Conservation (phyloP, 805 yeast genomes). For the Lipomyces chichibuensis region DNA sequence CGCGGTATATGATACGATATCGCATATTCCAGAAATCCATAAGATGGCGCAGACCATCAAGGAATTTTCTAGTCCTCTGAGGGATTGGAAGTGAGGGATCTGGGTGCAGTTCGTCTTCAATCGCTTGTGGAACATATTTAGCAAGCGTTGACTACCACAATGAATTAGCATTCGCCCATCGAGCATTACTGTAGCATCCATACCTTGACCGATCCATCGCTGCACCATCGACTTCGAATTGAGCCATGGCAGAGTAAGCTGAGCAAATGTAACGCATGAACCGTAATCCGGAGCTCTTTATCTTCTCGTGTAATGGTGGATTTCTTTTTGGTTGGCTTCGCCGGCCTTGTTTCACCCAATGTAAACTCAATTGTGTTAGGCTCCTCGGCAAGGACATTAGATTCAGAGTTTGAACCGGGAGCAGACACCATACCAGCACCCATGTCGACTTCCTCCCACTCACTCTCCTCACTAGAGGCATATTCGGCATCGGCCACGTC, state of each 20-base stretch:
- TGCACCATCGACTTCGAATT: conserved; percentile 75
- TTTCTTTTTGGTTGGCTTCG: conserved; percentile 9
- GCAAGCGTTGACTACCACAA: conserved; percentile 43
- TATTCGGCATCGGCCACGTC: conserved; percentile 4
- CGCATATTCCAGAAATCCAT: conserved; percentile 63
- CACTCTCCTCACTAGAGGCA: conserved; percentile 22
- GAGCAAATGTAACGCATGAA: conserved; percentile 64
- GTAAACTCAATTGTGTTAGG: conserved; percentile 29
- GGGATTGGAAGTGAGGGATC: conserved; percentile 46
- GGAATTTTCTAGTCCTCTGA: conserved; percentile 63
- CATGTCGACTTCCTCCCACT: conserved; percentile 32
- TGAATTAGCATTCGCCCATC: conserved; percentile 40
- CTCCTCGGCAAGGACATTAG: conserved; percentile 2
- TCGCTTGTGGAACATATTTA: conserved; percentile 52
- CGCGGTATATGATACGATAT: conserved; percentile 54
- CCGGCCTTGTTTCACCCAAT: conserved; percentile 14
- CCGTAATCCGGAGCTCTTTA: conserved; percentile 49
- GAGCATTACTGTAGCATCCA: background rate
- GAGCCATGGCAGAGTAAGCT: conserved; percentile 68
- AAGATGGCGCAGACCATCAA: conserved; percentile 74
- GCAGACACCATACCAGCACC: conserved; percentile 7
- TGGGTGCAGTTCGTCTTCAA: conserved; percentile 55
- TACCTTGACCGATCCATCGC: conserved; percentile 43
- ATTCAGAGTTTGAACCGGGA: background rate
- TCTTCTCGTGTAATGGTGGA: conserved; percentile 24